Evolutionary conservation across 495 filamentous ascomycete genomes (phyloP).

Genomic region (Penicillium cinerascens): DNA sequence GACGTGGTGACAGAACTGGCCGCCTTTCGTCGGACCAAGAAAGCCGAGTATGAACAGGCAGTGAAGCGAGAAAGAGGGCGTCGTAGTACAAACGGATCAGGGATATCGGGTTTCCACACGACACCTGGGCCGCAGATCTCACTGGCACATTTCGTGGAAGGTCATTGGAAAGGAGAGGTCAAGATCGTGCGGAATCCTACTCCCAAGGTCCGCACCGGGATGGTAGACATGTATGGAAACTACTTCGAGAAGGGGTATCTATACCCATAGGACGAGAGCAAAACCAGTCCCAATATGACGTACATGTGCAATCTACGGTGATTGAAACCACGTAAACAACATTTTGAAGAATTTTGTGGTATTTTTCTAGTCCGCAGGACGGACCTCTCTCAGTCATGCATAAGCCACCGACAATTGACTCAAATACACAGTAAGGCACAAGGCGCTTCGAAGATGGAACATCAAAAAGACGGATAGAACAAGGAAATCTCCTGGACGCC

Average conservation of each 20-base stretch:
- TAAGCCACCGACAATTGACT: slow-evolving; percentile 14
- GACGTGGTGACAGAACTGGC: slow-evolving; percentile 50
- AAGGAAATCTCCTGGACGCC: not conserved
- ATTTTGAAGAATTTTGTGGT: slow-evolving; percentile 14
- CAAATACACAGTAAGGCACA: slow-evolving; percentile 21
- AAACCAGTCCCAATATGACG: not conserved
- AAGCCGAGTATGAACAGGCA: slow-evolving; percentile 41
- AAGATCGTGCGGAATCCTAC: slow-evolving; percentile 46
- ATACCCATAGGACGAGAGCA: slow-evolving; percentile 34
- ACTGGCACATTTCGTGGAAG: slow-evolving; percentile 41
- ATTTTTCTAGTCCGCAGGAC: slow-evolving; percentile 9
- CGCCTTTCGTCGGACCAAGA: slow-evolving; percentile 45
- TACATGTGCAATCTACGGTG: not conserved
- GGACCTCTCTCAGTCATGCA: slow-evolving; percentile 18
- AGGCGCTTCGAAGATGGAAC: slow-evolving; percentile 21
- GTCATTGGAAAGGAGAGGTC: slow-evolving; percentile 54
- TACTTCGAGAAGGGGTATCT: slow-evolving; percentile 52
- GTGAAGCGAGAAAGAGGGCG: slow-evolving; percentile 28
- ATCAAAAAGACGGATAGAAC: not conserved
- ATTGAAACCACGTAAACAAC: not conserved
- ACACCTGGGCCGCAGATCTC: slow-evolving; percentile 21
- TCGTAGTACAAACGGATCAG: slow-evolving; percentile 21
- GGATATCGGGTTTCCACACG: slow-evolving; percentile 14
- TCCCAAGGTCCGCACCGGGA: slow-evolving; percentile 40
- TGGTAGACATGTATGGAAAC: slow-evolving; percentile 53